phyloP scores from a whole-genome alignment of 306 rosid genomes.

The Astragalus glycyphyllos region DNA sequence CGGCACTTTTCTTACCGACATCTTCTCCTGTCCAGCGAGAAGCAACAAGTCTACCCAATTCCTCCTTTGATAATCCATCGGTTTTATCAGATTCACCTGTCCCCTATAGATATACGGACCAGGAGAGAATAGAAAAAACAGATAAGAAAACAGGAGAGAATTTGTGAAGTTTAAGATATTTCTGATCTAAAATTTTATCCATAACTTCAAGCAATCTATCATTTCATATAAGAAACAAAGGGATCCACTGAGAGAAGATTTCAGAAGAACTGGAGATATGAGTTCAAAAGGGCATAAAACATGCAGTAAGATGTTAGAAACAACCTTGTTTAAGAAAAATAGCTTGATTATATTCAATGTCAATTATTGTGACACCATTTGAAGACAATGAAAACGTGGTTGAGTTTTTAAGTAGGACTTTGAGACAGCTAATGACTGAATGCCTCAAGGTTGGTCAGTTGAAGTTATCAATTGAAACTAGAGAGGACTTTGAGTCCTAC shows the following conservation, averaged over 20 bases:
- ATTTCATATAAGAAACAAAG: slow-evolving; percentile 28
- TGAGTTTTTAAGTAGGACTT: slow-evolving; percentile 19
- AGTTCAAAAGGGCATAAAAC: slow-evolving; percentile 16
- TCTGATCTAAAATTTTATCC: slow-evolving; percentile 20
- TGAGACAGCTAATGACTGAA: slow-evolving; percentile 15
- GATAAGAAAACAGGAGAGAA: slow-evolving; percentile 15
- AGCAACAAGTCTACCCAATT: slow-evolving; percentile 97
- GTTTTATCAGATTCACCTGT: slow-evolving; percentile 61
- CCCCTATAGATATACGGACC: slow-evolving; percentile 52
- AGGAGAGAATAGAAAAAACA: slow-evolving; percentile 40
- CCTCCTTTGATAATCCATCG: slow-evolving; percentile 88
- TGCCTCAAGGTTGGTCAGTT: background rate
- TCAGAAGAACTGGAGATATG: slow-evolving; percentile 6
- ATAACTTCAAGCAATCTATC: slow-evolving; percentile 30
- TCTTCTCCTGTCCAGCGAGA: slow-evolving; percentile 98
- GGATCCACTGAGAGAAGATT: slow-evolving; percentile 9
- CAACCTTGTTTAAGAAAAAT: slow-evolving; percentile 31
- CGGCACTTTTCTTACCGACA: slow-evolving; percentile 55
- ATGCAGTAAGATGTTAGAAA: slow-evolving; percentile 26
- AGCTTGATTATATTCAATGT: slow-evolving; percentile 11
- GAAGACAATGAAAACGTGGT: slow-evolving; percentile 12
- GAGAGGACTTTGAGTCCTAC: slow-evolving; percentile 8
- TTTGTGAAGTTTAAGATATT: slow-evolving; percentile 23
- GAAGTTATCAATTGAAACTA: slow-evolving; percentile 28
- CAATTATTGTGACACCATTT: slow-evolving; percentile 21